Evolutionary conservation across 371 early-diverging fungal species (phyloP).

Genomic region (Circinella minor): DNA sequence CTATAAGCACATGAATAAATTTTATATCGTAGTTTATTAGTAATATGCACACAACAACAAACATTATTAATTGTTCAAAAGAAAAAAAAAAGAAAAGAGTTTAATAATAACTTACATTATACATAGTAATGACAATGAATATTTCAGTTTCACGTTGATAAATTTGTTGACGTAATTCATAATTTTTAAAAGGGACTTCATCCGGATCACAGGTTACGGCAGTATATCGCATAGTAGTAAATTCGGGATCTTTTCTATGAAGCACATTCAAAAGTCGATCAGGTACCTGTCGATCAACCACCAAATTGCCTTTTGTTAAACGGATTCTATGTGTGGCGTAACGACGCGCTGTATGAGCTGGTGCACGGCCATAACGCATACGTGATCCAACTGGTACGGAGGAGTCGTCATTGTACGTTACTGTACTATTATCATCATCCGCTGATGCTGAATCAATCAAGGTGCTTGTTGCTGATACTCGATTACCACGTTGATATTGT

Average conservation of each 20-base stretch:
- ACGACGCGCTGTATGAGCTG: constrained; percentile 42
- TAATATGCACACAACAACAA: background rate
- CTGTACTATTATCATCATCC: background rate
- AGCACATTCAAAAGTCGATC: constrained; percentile 37
- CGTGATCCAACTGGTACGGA: background rate
- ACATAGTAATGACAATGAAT: constrained; percentile 77
- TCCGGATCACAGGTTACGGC: constrained; percentile 88
- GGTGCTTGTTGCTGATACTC: constrained; percentile 17
- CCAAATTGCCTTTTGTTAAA: constrained; percentile 61
- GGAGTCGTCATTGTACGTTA: too few relatives aligned
- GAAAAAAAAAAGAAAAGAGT: background rate
- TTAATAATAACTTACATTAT: constrained; percentile 32
- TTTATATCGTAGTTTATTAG: background rate
- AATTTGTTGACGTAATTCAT: constrained; percentile 80
- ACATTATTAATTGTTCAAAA: background rate
- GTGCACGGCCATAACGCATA: constrained; percentile 46
- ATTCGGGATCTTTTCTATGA: constrained; percentile 58
- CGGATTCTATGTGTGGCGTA: constrained; percentile 40
- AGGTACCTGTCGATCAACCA: constrained; percentile 57
- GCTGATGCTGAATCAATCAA: constrained; percentile 4
- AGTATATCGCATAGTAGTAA: constrained; percentile 80
- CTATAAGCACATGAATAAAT: constrained; percentile 24
- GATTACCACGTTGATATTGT: constrained; percentile 1
- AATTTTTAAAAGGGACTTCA: constrained; percentile 72
- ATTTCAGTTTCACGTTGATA: constrained; percentile 85